These are phyloP conservation scores for Caryopteris hybrid DNA, from an alignment of 305 asterid genomes.

Conservation along the genomic window DNA sequence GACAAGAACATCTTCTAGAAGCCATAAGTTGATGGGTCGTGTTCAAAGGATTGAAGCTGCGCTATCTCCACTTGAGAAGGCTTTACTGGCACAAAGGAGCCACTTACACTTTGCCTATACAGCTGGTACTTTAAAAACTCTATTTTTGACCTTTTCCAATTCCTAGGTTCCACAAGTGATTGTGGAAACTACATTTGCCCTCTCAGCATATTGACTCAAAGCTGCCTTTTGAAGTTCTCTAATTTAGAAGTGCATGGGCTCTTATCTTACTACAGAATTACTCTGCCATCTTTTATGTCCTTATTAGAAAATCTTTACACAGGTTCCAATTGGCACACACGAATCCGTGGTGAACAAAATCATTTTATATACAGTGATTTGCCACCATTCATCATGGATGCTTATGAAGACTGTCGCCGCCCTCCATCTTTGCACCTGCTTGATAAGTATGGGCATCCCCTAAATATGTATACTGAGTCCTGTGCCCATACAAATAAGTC, in stretches of 20 bases:
- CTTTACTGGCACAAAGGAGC: slow-evolving; percentile 79
- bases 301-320: slow-evolving; percentile 35
- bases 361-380: slow-evolving; percentile 74
- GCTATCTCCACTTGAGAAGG: slow-evolving; percentile 85
- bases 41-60: slow-evolving; percentile 74
- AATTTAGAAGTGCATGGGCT: too few relatives aligned
- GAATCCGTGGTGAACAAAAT: slow-evolving; percentile 44
- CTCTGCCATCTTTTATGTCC: slow-evolving; percentile 18
- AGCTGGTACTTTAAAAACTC: slow-evolving; percentile 52
- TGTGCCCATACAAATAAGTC: slow-evolving; percentile 7
- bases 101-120: slow-evolving; percentile 94
- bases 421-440: slow-evolving; percentile 78
- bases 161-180: slow-evolving; percentile 4
- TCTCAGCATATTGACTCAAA: background rate
- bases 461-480: slow-evolving; percentile 5
- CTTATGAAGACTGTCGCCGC: slow-evolving; percentile 69
- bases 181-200: slow-evolving; percentile 1
- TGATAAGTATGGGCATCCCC: slow-evolving; percentile 58
- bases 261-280: background rate
- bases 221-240: slow-evolving; percentile 5
- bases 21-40: slow-evolving; percentile 82
- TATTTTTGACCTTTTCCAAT: slow-evolving; percentile 6
- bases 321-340: slow-evolving; percentile 84
- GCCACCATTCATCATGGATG: slow-evolving; percentile 81
- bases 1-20: slow-evolving; percentile 65